Evolutionary conservation across 2,329 filamentous ascomycete species (phyloP), one percentile per base, ranked within the genome.

Genomic region (Salinomyces thailandicus): DNA sequence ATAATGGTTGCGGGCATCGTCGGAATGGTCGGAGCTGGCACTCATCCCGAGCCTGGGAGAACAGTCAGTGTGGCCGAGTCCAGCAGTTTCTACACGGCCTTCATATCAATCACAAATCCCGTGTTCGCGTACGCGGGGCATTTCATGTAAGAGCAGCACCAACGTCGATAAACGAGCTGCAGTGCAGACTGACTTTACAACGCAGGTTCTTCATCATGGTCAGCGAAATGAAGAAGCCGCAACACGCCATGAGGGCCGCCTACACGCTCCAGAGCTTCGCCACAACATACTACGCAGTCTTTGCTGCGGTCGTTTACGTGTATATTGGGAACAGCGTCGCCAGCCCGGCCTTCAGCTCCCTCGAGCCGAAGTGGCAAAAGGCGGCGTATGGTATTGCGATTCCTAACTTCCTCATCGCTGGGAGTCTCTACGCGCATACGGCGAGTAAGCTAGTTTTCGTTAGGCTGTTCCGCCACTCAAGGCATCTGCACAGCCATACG

Each of bases 51-150:
- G 33, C 66, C 66, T 5, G 49, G 49, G 19, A 52, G 59, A 52
- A 20, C 39, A 60, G 15, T 60, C 69, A 37, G 5, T 58, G 62
- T 33, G 64, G 52, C 46, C 2, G 39, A 44, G 4, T 35, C 32
- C 2, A 27, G 48, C 15, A 41, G 37, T 14, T 56, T 81, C 26
- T 62, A 65, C 31, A 63, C 72, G 18, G 75, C 64, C 14, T 79
- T 81, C 51, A 66, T 75, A 11, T 69, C 73, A 17, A 69, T 81
- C 26, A 70, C 68, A 51, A 83, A 84, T 60, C 84, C 85, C 35
- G 69, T 81, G 39, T 79, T 85, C 43, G 47, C 81, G 37, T 85
- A 43, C 52, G 63, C 61, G 36, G 76, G 77, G 18, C 77, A 81
- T 51, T 31, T 72, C 36, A 60, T 70, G 44, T 73, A 73, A 44